Evolutionary conservation across 2,329 filamentous ascomycete genomes (phyloP), one percentile per base, ranked within the genome.

Genomic region (Cladophialophora chaetospira): DNA sequence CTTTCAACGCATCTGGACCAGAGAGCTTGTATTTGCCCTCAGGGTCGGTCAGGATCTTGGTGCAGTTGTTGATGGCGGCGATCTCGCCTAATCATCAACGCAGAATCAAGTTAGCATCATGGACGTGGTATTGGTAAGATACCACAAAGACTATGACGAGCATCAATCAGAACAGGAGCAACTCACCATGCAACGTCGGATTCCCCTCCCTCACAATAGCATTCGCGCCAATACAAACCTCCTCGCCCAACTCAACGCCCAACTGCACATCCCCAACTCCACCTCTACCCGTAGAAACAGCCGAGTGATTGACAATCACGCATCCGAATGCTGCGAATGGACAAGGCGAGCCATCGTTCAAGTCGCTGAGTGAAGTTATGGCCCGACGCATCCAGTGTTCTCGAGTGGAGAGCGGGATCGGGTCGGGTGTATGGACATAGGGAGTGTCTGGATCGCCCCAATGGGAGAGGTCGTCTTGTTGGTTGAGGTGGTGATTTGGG

Each of bases 281-380:
- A 5, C 36, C 51, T n/a, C 40, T 40, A 19, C 67, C 58, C 23
- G 60, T 61, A 5, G 33, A 52, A 5, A 38, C 15, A 33, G 42
- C 48, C 0, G 79, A 82, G 63, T 84, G 81, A 63, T 83, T 84
- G 11, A 84, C 81, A 53, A 84, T 75, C 19, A 76, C 80, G 11
- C 76, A 73, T 2, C 79, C 80, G 65, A 83, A 84, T 4, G 81
- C 77, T 5, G 72, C 75, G 59, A 79, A 82, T 0, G 79, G 79
- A 63, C 81, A 84, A 2, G 80, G 78, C 13, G 64, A 65, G 1
- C 71, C 73, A 15, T 74, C 69, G n/a, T 67, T 63, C 35, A 51
- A 17, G 11, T 51, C 36, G 17, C 23, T 19, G 3, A 82, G 70
- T 1, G 76, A 77, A 21, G 72, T 63, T 56, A 77, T 80, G 15